These are phyloP conservation scores for Nicotiana benthamiana DNA, from an alignment of 257 asterid genomes.

Conservation along the genomic window DNA sequence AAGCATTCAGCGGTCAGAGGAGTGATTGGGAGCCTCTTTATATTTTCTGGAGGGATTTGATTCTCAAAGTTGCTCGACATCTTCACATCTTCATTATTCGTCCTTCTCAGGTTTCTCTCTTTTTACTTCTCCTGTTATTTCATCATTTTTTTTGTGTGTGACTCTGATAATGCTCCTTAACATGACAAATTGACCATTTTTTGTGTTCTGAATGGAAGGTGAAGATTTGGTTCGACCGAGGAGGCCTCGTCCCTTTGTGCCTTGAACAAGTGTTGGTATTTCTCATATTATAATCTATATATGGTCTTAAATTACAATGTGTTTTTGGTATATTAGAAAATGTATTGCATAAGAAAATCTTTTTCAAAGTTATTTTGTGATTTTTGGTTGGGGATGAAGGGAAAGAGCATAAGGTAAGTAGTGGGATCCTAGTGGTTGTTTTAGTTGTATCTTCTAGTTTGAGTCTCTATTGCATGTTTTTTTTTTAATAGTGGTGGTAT, in stretches of 20 bases:
- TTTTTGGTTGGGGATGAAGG: neutral
- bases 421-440: neutral
- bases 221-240: constrained; percentile 53
- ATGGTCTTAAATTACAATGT: neutral
- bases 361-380: neutral
- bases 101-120: constrained; percentile 38
- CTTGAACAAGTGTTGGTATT: constrained; percentile 50
- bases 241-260: constrained; percentile 58
- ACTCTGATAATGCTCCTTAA: neutral
- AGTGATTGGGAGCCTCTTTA: constrained; percentile 74
- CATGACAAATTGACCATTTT: neutral
- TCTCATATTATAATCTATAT: neutral
- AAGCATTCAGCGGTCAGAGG: constrained; percentile 82
- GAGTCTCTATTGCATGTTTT: neutral
- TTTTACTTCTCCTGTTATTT: neutral
- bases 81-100: constrained; percentile 43
- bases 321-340: neutral
- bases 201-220: neutral
- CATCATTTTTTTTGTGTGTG: neutral
- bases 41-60: constrained; percentile 72
- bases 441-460: neutral
- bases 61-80: constrained; percentile 56
- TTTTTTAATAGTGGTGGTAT: too few relatives aligned
- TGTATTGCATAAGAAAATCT: neutral
- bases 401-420: neutral